A percentile compares a stretch with the other conserved stretches of the same genome.
phyloP scores from a whole-genome alignment of 2,329 filamentous ascomycete species.

The Apiospora phragmitis region DNA sequence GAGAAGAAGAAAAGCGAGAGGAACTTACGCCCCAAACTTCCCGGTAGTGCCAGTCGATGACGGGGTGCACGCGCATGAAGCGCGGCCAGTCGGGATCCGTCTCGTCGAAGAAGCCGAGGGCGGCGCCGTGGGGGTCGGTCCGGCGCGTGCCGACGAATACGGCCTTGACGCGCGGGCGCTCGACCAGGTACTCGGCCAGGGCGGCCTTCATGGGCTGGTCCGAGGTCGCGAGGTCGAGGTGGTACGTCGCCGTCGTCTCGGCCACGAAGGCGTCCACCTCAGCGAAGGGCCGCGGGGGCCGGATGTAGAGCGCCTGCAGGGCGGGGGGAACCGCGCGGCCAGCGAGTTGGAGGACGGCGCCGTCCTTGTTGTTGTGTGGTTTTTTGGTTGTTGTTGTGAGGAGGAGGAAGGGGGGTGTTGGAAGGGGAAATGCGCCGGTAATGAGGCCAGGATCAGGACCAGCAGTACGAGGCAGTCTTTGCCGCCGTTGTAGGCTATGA shows the following conservation, averaged over 20 bases:
- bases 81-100: conserved; percentile 89
- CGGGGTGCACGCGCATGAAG: conserved; percentile 91
- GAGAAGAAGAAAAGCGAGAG: conserved; percentile 4
- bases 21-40: conserved; percentile 90
- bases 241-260: conserved; percentile 65
- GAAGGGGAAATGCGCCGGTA: conserved; percentile 33
- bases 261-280: conserved; percentile 85
- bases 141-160: conserved; percentile 86
- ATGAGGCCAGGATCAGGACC: conserved; percentile 75
- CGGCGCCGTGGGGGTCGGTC: conserved; percentile 86
- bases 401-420: conserved; percentile 3
- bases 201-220: conserved; percentile 77
- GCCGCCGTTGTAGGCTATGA: conserved; percentile 94
- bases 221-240: conserved; percentile 74
- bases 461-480: conserved; percentile 96
- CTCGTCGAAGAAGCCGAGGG: conserved; percentile 77
- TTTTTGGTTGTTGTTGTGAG: conserved; percentile 12
- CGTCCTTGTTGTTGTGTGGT: background rate
- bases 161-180: conserved; percentile 66
- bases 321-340: conserved; percentile 37
- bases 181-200: conserved; percentile 73
- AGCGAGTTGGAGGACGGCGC: conserved; percentile 16
- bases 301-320: conserved; percentile 86
- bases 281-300: conserved; percentile 78
- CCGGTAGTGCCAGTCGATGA: conserved; percentile 96